Conservation (phyloP, 2,329 filamentous ascomycete genomes). For the Botrytis fabae region DNA sequence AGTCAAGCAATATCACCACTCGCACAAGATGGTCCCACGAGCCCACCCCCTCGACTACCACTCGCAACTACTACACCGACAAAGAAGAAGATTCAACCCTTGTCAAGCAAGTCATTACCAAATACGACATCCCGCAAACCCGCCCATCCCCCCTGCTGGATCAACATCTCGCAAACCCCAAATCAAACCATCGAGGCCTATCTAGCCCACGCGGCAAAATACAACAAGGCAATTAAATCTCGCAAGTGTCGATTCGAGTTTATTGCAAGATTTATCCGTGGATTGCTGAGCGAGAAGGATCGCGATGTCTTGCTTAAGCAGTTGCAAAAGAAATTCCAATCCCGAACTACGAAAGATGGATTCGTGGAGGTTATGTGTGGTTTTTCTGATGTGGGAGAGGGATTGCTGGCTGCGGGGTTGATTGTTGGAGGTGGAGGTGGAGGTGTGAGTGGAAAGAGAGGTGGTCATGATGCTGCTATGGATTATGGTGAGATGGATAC, state of each 20-base stretch:
- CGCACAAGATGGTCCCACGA: neutral
- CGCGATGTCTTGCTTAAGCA: neutral
- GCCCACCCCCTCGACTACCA: neutral
- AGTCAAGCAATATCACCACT: neutral
- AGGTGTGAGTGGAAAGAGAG: neutral
- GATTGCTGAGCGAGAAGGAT: neutral
- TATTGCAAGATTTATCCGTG: conserved; percentile 13
- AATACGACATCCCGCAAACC: neutral
- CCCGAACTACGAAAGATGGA: conserved; percentile 12
- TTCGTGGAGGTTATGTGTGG: conserved; percentile 14
- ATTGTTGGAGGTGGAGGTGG: neutral
- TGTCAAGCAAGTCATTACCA: neutral
- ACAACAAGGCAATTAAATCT: neutral
- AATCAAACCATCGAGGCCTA: conserved; percentile 3
- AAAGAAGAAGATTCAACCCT: neutral
- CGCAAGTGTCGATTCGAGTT: neutral
- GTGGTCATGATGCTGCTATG: neutral
- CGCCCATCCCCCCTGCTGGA: neutral
- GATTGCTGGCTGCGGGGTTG: neutral
- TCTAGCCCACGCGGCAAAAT: neutral
- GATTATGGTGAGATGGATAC: neutral
- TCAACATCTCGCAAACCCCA: conserved; percentile 5
- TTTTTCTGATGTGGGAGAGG: conserved; percentile 11
- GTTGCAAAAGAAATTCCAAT: neutral
- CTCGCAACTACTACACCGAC: neutral